A percentile compares a stretch with the other conserved stretches of the same genome.
Conservation (phyloP, 2,329 filamentous ascomycete species). For the Aspergillus fructus region DNA sequence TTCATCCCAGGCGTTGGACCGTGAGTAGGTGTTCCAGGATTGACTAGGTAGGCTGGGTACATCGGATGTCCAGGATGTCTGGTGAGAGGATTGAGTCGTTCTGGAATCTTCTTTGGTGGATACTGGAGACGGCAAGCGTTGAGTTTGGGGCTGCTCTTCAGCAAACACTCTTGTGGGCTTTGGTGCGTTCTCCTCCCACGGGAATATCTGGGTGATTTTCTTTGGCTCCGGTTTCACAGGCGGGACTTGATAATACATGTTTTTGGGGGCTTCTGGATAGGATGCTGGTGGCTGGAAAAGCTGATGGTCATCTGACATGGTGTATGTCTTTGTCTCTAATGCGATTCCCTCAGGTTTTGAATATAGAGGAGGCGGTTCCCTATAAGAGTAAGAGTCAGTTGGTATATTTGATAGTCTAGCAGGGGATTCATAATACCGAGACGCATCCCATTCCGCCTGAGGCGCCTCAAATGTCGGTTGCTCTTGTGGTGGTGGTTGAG, state of each 20-base stretch:
- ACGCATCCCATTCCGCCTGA: constrained; percentile 62
- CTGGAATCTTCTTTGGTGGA: constrained; percentile 15
- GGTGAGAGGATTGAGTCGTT: constrained; percentile 13
- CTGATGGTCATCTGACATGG: constrained; percentile 73
- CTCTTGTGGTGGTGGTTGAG: constrained; percentile 18
- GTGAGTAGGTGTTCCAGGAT: constrained; percentile 72
- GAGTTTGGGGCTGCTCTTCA: constrained; percentile 28
- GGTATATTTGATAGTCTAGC: constrained; percentile 6
- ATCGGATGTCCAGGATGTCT: constrained; percentile 15
- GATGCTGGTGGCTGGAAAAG: constrained; percentile 74
- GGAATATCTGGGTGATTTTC: constrained; percentile 72
- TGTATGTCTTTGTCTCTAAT: constrained; percentile 75
- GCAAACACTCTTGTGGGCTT: constrained; percentile 54
- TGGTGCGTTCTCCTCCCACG: constrained; percentile 76
- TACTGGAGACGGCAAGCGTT: constrained; percentile 4
- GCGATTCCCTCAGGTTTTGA: constrained; percentile 83
- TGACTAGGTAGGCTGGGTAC: constrained; percentile 44
- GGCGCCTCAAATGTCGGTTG: constrained; percentile 53
- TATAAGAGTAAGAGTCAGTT: constrained; percentile 35
- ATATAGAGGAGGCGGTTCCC: constrained; percentile 60
- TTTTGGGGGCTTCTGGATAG: constrained; percentile 79
- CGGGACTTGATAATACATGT: constrained; percentile 87
- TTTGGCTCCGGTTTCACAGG: constrained; percentile 55
- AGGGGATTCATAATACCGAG: constrained; percentile 46
- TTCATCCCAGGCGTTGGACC: constrained; percentile 89